Base-by-base conservation (phyloP, 441 rosid genomes). In the Jatropha podagrica region DNA sequence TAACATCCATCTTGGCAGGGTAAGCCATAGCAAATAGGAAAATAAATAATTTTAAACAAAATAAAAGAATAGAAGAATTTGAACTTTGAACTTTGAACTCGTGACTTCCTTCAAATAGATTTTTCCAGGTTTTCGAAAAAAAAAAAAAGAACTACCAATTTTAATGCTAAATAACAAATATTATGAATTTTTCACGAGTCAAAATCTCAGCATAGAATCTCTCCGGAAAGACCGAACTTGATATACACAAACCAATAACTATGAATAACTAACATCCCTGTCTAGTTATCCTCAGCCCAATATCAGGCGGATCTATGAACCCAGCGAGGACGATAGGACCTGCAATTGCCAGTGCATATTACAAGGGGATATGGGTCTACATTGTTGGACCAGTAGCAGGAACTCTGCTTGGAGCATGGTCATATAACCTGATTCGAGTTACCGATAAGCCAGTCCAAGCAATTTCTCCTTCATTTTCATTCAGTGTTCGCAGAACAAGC, bases 281-380 rank as follows among this genome's bases (percentile, higher is more conserved):
- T 32, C 48, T 61, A 49, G 73, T 78, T 11, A 79, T 62, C 51
- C 51, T 71, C 89, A 92, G 85, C 61, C 93, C 88, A 62, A 74
- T 86, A 75, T 86, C 86, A 27, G 90, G 91, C 71, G 94, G 93
- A 75, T 89, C 92, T 26, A 91, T 87, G 92, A 88, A 88, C 85
- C 92, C 90, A 42, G 91, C 88, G 64, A 91, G 96, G 78, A 83
- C 86, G 72, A 44, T 90, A 23, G 89, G 89, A 66, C 92, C 92
- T 42, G 92, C 93, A 48, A 51, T 90, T 59, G 94, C 92, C 41
- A 88, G 92, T 75, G 67, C 74, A 41, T 75, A 85, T 79, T 90
- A 82, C 76, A 84, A 86, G 77, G 86, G 81, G 38, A 10, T 90
- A 68, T 90, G 92, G 92, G 87, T 90, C 12, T 90, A 90, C 68